These are phyloP conservation scores for Lentinula aciculospora DNA, from an alignment of 768 basidiomycete genomes.

Conservation along the genomic window DNA sequence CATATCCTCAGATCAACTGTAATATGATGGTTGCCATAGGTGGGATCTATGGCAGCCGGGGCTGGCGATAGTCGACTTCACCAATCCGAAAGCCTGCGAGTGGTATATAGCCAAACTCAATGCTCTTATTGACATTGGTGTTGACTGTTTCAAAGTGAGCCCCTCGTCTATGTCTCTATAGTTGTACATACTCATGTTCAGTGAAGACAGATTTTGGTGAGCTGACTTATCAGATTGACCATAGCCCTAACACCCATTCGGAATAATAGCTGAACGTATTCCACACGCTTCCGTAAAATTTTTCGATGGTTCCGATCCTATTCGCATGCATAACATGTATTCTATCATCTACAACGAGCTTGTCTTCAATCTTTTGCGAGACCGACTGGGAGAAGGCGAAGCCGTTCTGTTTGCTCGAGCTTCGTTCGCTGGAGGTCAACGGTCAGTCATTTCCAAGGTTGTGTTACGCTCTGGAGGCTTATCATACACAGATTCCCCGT, in stretches of 20 bases:
- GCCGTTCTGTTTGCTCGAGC: constrained; percentile 69
- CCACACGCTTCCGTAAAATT: constrained; percentile 59
- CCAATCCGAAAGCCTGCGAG: constrained; percentile 45
- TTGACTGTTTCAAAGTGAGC: constrained; percentile 53
- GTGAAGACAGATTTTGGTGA: constrained; percentile 62
- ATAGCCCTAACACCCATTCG: not conserved
- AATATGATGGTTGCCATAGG: constrained; percentile 13
- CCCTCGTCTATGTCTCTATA: not conserved
- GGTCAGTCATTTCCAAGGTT: constrained; percentile 22
- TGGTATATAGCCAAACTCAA: constrained; percentile 51
- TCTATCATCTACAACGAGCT: constrained; percentile 64
- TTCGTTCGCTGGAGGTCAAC: constrained; percentile 65
- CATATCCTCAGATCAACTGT: not conserved
- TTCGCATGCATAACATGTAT: constrained; percentile 69
- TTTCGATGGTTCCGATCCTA: constrained; percentile 64
- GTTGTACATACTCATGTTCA: not conserved
- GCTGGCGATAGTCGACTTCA: constrained; percentile 59
- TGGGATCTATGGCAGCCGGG: constrained; percentile 68
- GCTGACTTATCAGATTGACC: not conserved
- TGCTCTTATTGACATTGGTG: constrained; percentile 47
- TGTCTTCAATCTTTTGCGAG: constrained; percentile 57
- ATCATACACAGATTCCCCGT: constrained; percentile 27
- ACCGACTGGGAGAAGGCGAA: constrained; percentile 55
- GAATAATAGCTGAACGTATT: constrained; percentile 45
- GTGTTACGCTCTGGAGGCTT: not conserved